phyloP scores from a whole-genome alignment of 2,329 filamentous ascomycete genomes.

The Rutstroemia sydowiana region DNA sequence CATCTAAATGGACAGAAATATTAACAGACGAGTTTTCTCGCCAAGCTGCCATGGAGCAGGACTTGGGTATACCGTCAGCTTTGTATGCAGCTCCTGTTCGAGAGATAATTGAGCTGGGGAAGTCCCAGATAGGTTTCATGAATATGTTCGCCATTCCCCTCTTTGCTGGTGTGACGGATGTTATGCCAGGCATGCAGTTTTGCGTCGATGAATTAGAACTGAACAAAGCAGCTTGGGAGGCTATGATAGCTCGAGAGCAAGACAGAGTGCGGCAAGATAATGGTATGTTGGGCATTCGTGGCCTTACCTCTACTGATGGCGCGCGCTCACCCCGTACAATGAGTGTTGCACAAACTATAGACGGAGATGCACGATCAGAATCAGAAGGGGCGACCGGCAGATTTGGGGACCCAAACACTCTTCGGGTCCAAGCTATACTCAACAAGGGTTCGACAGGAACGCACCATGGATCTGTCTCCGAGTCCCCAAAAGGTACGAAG shows the following conservation, averaged over 20 bases:
- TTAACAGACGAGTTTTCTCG: constrained; percentile 93
- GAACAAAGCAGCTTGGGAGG: constrained; percentile 71
- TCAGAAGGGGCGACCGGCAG: constrained; percentile 10
- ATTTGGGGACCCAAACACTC: constrained; percentile 13
- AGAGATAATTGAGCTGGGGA: constrained; percentile 73
- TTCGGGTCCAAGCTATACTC: constrained; percentile 19
- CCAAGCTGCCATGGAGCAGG: constrained; percentile 84
- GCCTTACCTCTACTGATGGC: constrained; percentile 25
- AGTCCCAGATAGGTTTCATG: constrained; percentile 93
- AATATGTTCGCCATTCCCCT: constrained; percentile 89
- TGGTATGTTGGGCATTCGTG: constrained; percentile 21
- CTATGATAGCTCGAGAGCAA: constrained; percentile 57
- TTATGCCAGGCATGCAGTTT: constrained; percentile 79
- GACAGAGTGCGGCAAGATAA: constrained; percentile 31
- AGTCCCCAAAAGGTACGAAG: constrained; percentile 12
- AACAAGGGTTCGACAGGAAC: constrained; percentile 19
- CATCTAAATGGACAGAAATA: constrained; percentile 83
- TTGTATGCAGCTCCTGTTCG: constrained; percentile 79
- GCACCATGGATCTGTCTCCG: constrained; percentile 16
- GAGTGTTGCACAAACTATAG: constrained; percentile 24
- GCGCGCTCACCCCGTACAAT: constrained; percentile 27
- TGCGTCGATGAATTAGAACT: constrained; percentile 71
- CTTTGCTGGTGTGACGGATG: constrained; percentile 79
- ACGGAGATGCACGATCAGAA: constrained; percentile 15
- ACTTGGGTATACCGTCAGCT: constrained; percentile 80